These are phyloP conservation scores for Obba rivulosa DNA, from an alignment of 768 basidiomycete genomes.

Conservation along the genomic window DNA sequence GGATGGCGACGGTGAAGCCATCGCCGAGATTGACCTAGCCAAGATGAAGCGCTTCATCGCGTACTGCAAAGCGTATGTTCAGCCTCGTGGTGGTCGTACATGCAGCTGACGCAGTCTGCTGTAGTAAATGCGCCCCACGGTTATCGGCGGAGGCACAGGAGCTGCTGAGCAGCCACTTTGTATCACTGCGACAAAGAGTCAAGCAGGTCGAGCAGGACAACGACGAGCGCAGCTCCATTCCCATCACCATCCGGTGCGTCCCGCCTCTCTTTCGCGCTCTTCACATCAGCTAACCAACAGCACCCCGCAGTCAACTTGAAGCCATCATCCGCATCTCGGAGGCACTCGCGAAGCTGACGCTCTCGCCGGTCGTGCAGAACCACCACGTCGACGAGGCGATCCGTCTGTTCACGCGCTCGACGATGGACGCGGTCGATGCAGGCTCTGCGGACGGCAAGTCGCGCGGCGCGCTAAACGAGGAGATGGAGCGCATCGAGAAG, in stretches of 20 bases:
- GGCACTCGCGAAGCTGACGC: constrained; percentile 89
- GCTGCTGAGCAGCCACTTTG: constrained; percentile 94
- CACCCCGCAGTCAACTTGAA: constrained; percentile 73
- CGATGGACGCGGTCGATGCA: constrained; percentile 97
- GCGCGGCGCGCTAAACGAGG: constrained; percentile 87
- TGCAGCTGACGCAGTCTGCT: background rate
- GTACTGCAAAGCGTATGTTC: constrained; percentile 86
- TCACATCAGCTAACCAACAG: constrained; percentile 3
- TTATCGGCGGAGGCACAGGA: constrained; percentile 92
- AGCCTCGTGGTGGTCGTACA: background rate
- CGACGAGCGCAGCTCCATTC: constrained; percentile 95
- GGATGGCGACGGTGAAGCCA: constrained; percentile 59
- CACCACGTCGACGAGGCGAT: constrained; percentile 98
- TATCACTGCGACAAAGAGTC: constrained; percentile 86
- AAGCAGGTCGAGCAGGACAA: constrained; percentile 96
- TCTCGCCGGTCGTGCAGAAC: constrained; percentile 79
- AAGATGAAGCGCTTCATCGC: constrained; percentile 98
- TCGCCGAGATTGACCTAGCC: constrained; percentile 91
- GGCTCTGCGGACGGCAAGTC: constrained; percentile 92
- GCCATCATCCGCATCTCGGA: constrained; percentile 99
- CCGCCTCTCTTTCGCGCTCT: background rate
- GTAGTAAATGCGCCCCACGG: constrained; percentile 93
- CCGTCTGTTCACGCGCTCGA: constrained; percentile 95
- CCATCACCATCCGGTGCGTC: constrained; percentile 90
- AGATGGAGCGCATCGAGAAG: constrained; percentile 86